Evolutionary conservation across 2,329 filamentous ascomycete species (phyloP).

Genomic region (Zymoseptoria tritici): DNA sequence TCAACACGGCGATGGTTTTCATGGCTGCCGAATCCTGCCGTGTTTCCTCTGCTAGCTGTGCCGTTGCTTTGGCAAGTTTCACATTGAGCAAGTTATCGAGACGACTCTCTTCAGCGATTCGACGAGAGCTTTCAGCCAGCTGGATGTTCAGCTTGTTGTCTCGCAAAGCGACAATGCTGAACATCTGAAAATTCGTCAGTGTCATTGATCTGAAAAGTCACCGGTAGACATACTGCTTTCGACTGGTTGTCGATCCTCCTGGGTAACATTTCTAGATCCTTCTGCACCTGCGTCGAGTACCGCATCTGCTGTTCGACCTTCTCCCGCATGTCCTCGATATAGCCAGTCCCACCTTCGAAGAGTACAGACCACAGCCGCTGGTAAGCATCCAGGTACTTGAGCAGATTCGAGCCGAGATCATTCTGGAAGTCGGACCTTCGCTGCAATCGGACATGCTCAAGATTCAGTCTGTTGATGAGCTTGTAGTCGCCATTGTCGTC

Average conservation of each 20-base stretch:
- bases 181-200: conserved; percentile 20
- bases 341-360: conserved; percentile 28
- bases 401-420: conserved; percentile 27
- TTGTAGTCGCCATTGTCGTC: conserved; percentile 31
- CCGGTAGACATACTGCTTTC: conserved; percentile 22
- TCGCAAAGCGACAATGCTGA: conserved; percentile 27
- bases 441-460: conserved; percentile 28
- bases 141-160: conserved; percentile 30
- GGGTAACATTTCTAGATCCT: conserved; percentile 28
- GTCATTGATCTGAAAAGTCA: neutral
- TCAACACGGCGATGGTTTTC: conserved; percentile 41
- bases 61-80: conserved; percentile 29
- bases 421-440: conserved; percentile 28
- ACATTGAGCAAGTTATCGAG: conserved; percentile 29
- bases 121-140: conserved; percentile 27
- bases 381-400: conserved; percentile 29
- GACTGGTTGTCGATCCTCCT: conserved; percentile 30
- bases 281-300: conserved; percentile 27
- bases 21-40: conserved; percentile 35
- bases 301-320: conserved; percentile 30
- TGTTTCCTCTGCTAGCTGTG: conserved; percentile 28
- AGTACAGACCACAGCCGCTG: conserved; percentile 23
- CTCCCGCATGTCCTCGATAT: conserved; percentile 30
- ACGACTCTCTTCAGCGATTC: conserved; percentile 28
- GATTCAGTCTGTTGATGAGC: conserved; percentile 27